phyloP scores from a whole-genome alignment of 1,139 yeast species.

The Chernovozyma sophiae-reginae region DNA sequence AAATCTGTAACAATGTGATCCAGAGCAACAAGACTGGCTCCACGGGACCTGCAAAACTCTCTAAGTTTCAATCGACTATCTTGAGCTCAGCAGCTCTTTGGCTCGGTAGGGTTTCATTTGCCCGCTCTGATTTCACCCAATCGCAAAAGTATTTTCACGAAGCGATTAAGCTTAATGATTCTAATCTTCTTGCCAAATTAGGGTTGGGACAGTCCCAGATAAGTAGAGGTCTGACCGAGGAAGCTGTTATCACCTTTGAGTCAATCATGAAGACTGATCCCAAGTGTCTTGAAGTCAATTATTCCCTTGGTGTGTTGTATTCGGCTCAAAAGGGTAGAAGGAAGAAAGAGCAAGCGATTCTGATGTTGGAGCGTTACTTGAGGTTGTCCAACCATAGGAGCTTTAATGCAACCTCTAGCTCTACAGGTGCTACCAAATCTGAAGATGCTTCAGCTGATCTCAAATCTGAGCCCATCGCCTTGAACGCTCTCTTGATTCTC shows the following conservation, averaged over 20 bases:
- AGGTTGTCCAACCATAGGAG: conserved; percentile 51
- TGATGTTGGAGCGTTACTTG: conserved; percentile 69
- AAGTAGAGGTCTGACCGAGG: conserved; percentile 69
- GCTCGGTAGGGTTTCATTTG: conserved; percentile 77
- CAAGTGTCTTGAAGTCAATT: conserved; percentile 70
- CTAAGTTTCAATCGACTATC: conserved; percentile 33
- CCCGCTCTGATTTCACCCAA: conserved; percentile 52
- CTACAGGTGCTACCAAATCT: conserved; percentile 9
- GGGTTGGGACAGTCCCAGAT: conserved; percentile 88
- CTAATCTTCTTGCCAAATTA: conserved; percentile 63
- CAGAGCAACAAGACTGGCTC: conserved; percentile 20
- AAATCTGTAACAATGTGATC: conserved; percentile 52
- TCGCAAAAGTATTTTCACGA: conserved; percentile 74
- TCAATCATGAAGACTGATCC: conserved; percentile 63
- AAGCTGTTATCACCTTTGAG: conserved; percentile 83
- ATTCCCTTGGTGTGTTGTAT: conserved; percentile 71
- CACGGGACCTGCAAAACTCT: conserved; percentile 13
- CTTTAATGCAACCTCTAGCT: conserved; percentile 13
- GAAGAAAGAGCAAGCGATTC: conserved; percentile 51
- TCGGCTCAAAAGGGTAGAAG: conserved; percentile 42
- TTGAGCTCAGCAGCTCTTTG: conserved; percentile 81
- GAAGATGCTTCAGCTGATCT: conserved; percentile 29
- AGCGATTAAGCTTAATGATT: conserved; percentile 60
- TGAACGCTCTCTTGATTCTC: conserved; percentile 66
- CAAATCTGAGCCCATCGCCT: conserved; percentile 51